phyloP scores from a whole-genome alignment of 345 rosid genomes.

The Mercurialis annua region DNA sequence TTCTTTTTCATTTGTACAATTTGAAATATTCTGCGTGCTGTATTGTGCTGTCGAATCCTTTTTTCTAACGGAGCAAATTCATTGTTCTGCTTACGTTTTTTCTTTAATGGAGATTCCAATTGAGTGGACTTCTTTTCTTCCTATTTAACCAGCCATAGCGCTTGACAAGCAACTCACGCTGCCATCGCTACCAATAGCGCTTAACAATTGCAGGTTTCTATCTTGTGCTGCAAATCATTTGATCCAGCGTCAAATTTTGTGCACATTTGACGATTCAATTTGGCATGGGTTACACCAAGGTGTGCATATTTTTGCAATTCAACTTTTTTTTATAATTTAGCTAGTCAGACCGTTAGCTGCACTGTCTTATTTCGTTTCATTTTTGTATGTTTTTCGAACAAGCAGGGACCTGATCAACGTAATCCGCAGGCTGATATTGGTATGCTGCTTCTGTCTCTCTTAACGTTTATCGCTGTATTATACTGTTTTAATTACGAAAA shows the following conservation, averaged over 20 bases:
- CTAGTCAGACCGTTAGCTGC: background rate
- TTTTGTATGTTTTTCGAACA: background rate
- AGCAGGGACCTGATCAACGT: conserved; percentile 48
- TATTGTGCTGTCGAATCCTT: background rate
- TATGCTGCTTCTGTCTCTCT: conserved; percentile 29
- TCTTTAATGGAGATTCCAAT: conserved; percentile 1
- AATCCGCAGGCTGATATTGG: conserved; percentile 57
- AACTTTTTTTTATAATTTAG: too few species aligned
- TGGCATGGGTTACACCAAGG: conserved; percentile 3
- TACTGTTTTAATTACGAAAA: background rate
- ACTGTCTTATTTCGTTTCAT: background rate
- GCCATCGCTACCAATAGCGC: conserved; percentile 5
- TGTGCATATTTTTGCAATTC: background rate
- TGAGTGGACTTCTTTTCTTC: conserved; percentile 1
- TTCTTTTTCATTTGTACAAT: background rate
- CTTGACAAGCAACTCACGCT: background rate
- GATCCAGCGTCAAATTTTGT: conserved; percentile 13
- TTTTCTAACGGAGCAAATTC: background rate
- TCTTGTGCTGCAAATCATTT: background rate
- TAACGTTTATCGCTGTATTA: background rate
- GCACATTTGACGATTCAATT: background rate
- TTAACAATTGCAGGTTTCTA: background rate
- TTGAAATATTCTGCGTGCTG: conserved; percentile 3
- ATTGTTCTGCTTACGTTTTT: background rate
- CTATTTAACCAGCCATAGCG: conserved; percentile 9